Evolutionary conservation across 768 basidiomycete species (phyloP).

Genomic region (Tulasnella sp.): DNA sequence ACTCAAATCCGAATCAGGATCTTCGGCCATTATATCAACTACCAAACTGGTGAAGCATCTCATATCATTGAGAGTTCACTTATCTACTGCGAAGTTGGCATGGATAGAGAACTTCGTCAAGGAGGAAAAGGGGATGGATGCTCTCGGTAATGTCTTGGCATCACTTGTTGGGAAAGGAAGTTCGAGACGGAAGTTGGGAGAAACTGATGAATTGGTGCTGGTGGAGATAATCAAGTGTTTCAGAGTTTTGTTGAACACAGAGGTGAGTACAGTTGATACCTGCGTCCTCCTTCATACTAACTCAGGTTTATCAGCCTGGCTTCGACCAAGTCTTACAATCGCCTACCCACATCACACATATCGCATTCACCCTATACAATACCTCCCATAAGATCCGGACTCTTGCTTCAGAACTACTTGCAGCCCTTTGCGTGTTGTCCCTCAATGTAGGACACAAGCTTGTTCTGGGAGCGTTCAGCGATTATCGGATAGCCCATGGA

Average conservation of each 20-base stretch:
- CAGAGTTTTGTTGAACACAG: slow-evolving; percentile 70
- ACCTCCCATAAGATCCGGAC: slow-evolving; percentile 56
- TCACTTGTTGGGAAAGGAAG: slow-evolving; percentile 49
- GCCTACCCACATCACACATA: slow-evolving; percentile 53
- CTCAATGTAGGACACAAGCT: slow-evolving; percentile 54
- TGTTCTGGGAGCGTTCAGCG: slow-evolving; percentile 66
- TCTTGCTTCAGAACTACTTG: slow-evolving; percentile 62
- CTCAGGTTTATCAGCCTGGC: slow-evolving; percentile 39
- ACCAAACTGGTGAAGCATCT: slow-evolving; percentile 60
- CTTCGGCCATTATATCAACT: slow-evolving; percentile 25
- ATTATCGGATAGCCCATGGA: slow-evolving; percentile 55
- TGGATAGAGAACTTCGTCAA: slow-evolving; percentile 74
- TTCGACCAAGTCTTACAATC: slow-evolving; percentile 53
- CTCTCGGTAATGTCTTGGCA: slow-evolving; percentile 44
- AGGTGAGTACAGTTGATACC: slow-evolving; percentile 36
- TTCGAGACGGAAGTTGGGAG: slow-evolving; percentile 40
- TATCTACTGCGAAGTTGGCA: slow-evolving; percentile 65
- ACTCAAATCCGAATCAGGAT: slow-evolving; percentile 33
- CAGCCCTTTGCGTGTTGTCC: slow-evolving; percentile 70
- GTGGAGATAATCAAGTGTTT: slow-evolving; percentile 69
- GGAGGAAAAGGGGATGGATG: slow-evolving; percentile 49
- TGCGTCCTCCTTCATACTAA: neutral
- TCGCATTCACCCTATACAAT: slow-evolving; percentile 55
- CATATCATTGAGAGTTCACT: slow-evolving; percentile 68
- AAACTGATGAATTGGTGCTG: slow-evolving; percentile 54